Conservation (phyloP, 768 basidiomycete genomes). For the Terana coerulea region DNA sequence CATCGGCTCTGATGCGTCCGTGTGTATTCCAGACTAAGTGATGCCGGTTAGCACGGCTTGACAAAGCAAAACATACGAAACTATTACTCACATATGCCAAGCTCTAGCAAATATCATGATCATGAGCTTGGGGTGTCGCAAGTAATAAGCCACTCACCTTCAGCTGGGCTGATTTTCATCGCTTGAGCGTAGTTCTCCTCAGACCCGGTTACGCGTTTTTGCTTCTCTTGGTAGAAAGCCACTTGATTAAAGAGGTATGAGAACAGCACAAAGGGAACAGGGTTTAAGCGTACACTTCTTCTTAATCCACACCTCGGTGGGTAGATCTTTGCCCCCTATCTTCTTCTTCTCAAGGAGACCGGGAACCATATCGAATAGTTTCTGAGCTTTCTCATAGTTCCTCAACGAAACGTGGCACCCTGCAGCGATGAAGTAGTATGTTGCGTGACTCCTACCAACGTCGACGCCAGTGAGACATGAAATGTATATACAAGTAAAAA, state of each 20-base stretch:
- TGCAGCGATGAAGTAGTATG: slow-evolving; percentile 76
- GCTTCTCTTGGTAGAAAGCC: slow-evolving; percentile 71
- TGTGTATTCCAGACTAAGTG: slow-evolving; percentile 75
- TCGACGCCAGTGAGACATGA: background rate
- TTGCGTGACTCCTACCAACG: slow-evolving; percentile 66
- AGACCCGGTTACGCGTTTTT: slow-evolving; percentile 49
- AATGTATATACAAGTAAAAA: background rate
- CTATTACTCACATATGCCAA: slow-evolving; percentile 58
- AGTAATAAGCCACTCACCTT: slow-evolving; percentile 43
- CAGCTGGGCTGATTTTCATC: slow-evolving; percentile 65
- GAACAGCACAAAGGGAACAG: background rate
- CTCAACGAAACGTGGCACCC: slow-evolving; percentile 63
- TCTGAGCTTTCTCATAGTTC: slow-evolving; percentile 54
- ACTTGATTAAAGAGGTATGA: too few relatives aligned
- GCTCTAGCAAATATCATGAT: slow-evolving; percentile 38
- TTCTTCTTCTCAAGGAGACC: slow-evolving; percentile 55
- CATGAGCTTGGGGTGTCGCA: background rate
- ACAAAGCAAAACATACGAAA: background rate
- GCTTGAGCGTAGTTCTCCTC: slow-evolving; percentile 46
- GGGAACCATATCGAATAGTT: slow-evolving; percentile 60
- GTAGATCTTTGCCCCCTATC: slow-evolving; percentile 62
- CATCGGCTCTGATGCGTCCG: slow-evolving; percentile 47
- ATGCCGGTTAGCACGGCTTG: background rate
- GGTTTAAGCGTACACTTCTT: slow-evolving; percentile 55
- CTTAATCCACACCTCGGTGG: slow-evolving; percentile 74